Base-by-base conservation (phyloP, 805 yeast species). In the Barnettozyma wickerhamii region DNA sequence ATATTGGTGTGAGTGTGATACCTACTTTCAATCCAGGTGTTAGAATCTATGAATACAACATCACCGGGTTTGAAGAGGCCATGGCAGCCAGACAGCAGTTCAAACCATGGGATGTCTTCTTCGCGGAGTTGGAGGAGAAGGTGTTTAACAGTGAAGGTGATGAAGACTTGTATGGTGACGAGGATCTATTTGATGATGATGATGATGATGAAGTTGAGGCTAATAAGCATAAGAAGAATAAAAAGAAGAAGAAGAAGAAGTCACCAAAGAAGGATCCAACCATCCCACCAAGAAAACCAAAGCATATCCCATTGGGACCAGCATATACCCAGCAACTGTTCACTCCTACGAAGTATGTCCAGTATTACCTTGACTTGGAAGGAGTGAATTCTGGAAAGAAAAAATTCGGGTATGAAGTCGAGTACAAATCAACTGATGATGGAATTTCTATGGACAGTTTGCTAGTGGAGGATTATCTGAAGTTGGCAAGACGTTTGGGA, bases 21-120 rank as follows among this genome's bases (percentile, higher is more conserved):
- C 95, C 96, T 4, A 87, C 95, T 0, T 88, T 81, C 63, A 85
- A 84, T 49, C 89, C 96, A 5, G 86, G 89, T 5, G 55, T 87
- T 46, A 69, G 95, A 48, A 79, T 87, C 2, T 87, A 95, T 93
- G 95, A 87, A 58, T 87, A 87, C 59, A 87, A 87, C 54, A 74
- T 75, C 28, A 73, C 86, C 0, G 81, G 70, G 1, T 55, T 84
- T 5, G 59, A 47, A 17, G 41, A 45, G n/a, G 30, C 36, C 10
- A 10, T 40, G 9, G 15, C 42, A 4, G 9, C 10, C 7, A 21
- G 24, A 4, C 33, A 63, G 48, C 48, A 43, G 4, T 20, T 28
- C 9, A 67, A 66, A 44, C 71, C 83, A 6, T 84, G 93, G 93
- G 70, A 65, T 38, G 55, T 50, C 4, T 81, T 84, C 52, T 80